These are phyloP conservation scores for Lactarius hatsudake DNA, from an alignment of 768 basidiomycete genomes.

Conservation along the genomic window DNA sequence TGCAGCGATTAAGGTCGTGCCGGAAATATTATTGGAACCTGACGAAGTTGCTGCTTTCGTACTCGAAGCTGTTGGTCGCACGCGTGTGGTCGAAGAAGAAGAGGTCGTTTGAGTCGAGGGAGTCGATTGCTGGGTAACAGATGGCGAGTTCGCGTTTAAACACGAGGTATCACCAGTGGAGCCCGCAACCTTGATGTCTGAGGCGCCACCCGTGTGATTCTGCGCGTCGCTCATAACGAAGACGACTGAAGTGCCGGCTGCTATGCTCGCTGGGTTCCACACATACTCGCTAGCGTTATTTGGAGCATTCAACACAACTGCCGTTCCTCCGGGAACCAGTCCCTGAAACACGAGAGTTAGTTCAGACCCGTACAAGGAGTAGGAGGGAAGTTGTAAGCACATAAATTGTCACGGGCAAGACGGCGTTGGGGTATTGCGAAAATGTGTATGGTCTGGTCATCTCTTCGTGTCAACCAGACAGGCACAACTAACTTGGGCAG, in stretches of 20 bases:
- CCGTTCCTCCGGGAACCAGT: slow-evolving; percentile 60
- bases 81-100: not conserved
- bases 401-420: slow-evolving; percentile 52
- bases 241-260: slow-evolving; percentile 55
- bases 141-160: slow-evolving; percentile 50
- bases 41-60: not conserved
- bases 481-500: not conserved
- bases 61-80: not conserved
- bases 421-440: slow-evolving; percentile 43
- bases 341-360: slow-evolving; percentile 40
- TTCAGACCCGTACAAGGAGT: slow-evolving; percentile 7
- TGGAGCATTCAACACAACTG: slow-evolving; percentile 45
- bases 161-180: slow-evolving; percentile 50
- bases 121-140: slow-evolving; percentile 41
- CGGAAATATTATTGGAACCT: not conserved
- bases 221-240: slow-evolving; percentile 54
- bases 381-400: slow-evolving; percentile 36
- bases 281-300: slow-evolving; percentile 39
- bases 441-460: slow-evolving; percentile 9
- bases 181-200: slow-evolving; percentile 50
- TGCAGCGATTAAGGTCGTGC: not conserved
- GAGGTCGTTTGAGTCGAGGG: slow-evolving; percentile 22
- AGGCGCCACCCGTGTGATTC: slow-evolving; percentile 56
- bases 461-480: not conserved
- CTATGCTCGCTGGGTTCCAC: slow-evolving; percentile 55